These are phyloP conservation scores for Eucalyptus erythrocorys DNA, from an alignment of 345 rosid genomes.

Conservation along the genomic window DNA sequence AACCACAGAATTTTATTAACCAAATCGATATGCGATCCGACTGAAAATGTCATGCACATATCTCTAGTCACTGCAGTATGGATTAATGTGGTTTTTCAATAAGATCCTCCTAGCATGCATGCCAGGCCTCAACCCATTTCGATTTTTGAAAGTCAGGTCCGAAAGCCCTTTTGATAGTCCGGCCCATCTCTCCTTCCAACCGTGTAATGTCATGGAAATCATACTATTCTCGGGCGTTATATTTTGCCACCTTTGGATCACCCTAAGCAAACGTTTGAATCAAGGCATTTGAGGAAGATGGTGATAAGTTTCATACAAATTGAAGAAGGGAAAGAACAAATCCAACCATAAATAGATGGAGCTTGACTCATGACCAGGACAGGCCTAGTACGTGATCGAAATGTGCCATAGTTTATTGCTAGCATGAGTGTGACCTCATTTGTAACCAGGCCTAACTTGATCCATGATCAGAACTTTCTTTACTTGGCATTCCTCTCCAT, in stretches of 20 bases:
- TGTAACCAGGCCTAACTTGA: background rate
- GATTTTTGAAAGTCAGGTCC: too few species aligned
- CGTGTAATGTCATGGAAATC: background rate
- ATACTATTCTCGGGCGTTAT: background rate
- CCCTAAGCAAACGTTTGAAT: background rate
- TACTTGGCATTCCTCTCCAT: background rate
- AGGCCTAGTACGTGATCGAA: too few species aligned
- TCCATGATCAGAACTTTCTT: background rate
- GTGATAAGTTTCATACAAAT: background rate
- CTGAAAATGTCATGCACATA: background rate
- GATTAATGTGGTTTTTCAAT: background rate
- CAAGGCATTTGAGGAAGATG: background rate
- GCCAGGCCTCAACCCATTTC: too few species aligned
- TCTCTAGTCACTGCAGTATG: too few species aligned
- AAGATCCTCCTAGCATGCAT: background rate
- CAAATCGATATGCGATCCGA: background rate
- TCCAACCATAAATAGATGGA: background rate
- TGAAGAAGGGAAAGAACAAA: background rate
- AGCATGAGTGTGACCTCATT: background rate
- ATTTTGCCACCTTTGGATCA: background rate
- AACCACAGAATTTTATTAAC: accelerated
- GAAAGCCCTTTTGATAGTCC: background rate
- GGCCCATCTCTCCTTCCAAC: background rate
- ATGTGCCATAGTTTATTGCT: accelerated
- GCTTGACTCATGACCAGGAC: background rate